Evolutionary conservation across 2,329 filamentous ascomycete genomes (phyloP).

Genomic region (Ophiostoma sp.): DNA sequence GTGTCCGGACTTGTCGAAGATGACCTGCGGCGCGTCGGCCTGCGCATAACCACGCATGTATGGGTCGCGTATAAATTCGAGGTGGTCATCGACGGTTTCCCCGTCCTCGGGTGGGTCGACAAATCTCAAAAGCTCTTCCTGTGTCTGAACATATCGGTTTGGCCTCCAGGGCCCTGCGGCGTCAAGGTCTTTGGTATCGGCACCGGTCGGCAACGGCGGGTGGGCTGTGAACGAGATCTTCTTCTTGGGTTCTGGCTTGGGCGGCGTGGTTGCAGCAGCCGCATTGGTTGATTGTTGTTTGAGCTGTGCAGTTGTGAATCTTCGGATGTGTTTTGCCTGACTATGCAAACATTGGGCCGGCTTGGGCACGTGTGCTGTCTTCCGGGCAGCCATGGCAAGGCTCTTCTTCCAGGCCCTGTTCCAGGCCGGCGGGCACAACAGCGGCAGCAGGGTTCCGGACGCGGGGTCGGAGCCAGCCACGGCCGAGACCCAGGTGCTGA

Average conservation of each 20-base stretch:
- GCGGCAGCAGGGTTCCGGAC: slow-evolving; percentile 24
- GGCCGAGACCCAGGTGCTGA: not conserved
- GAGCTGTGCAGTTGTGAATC: not conserved
- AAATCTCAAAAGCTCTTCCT: slow-evolving; percentile 47
- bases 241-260: not conserved
- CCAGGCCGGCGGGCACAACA: slow-evolving; percentile 23
- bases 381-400: not conserved
- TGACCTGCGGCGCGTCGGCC: slow-evolving; percentile 44
- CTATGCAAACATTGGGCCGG: not conserved
- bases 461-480: slow-evolving; percentile 22
- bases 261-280: not conserved
- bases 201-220: not conserved
- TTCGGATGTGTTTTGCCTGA: not conserved
- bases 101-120: slow-evolving; percentile 47
- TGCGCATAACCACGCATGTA: slow-evolving; percentile 50
- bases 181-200: not conserved
- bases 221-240: slow-evolving; percentile 2
- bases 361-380: not conserved
- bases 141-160: slow-evolving; percentile 24
- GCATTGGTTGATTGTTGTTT: not conserved
- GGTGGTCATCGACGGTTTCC: slow-evolving; percentile 47
- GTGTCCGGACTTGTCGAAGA: slow-evolving; percentile 46
- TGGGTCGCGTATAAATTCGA: slow-evolving; percentile 48
- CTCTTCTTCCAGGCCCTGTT: slow-evolving; percentile 10
- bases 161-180: slow-evolving; percentile 13